Evolutionary conservation across 257 asterid genomes (phyloP).

Genomic region (Galeopsis tetrahit): DNA sequence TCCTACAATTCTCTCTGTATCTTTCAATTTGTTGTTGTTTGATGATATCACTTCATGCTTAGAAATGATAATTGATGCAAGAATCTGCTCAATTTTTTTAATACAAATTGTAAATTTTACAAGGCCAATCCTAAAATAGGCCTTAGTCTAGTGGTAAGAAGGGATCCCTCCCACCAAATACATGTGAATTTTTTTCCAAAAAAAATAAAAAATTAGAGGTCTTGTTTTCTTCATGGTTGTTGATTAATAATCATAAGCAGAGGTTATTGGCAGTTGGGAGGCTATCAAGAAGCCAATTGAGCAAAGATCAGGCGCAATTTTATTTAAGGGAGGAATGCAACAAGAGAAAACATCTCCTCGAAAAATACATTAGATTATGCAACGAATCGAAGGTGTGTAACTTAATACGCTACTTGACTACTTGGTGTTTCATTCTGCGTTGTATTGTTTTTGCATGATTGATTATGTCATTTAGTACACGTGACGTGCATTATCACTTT

Average conservation of each 20-base stretch:
- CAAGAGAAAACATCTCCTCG: slow-evolving; percentile 59
- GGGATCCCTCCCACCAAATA: neutral
- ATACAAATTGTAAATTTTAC: neutral
- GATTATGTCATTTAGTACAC: neutral
- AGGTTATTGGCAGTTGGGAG: slow-evolving; percentile 60
- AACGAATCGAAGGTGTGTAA: slow-evolving; percentile 59
- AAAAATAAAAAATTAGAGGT: neutral
- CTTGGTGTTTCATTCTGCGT: neutral
- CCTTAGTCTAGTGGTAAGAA: neutral
- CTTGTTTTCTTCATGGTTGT: neutral
- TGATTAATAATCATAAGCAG: neutral
- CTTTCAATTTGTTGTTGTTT: neutral
- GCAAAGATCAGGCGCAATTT: slow-evolving; percentile 66
- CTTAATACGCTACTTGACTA: neutral
- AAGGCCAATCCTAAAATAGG: neutral
- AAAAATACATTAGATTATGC: slow-evolving; percentile 68
- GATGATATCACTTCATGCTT: neutral
- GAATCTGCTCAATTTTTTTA: neutral
- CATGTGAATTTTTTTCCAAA: neutral
- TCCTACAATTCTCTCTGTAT: slow-evolving; percentile 8
- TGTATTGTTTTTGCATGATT: neutral
- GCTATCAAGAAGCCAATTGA: slow-evolving; percentile 73
- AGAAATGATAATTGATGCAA: neutral
- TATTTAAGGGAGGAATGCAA: slow-evolving; percentile 67
- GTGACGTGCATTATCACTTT: neutral